Conservation (phyloP, 78 protist species). For the Dictyostelium brefeldianum region DNA sequence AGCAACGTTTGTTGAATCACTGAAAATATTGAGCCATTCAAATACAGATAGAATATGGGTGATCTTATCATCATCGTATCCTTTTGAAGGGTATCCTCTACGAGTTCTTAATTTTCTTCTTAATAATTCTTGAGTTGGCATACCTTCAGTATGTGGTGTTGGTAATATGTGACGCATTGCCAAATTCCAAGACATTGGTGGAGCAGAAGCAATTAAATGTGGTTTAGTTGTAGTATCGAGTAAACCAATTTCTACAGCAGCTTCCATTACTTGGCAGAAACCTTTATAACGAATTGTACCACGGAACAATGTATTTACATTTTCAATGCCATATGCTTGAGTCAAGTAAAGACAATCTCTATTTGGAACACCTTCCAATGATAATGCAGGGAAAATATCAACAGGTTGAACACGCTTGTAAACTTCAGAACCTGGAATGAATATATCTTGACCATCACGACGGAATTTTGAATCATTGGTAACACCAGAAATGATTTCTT, state of each 20-base stretch:
- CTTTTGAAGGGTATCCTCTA: conserved; percentile 77
- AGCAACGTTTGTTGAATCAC: background rate
- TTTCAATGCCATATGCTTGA: conserved; percentile 42
- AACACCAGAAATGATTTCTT: conserved; percentile 86
- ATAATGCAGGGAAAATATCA: conserved; percentile 77
- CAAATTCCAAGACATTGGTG: conserved; percentile 58
- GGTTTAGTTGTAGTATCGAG: conserved; percentile 10
- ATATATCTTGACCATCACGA: conserved; percentile 82
- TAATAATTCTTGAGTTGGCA: conserved; percentile 66
- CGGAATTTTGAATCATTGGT: conserved; percentile 49
- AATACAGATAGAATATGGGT: conserved; percentile 39
- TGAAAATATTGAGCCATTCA: conserved; percentile 66
- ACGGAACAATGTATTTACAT: conserved; percentile 73
- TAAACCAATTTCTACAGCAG: conserved; percentile 76
- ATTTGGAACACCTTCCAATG: conserved; percentile 83
- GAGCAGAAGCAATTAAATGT: background rate
- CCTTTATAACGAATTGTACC: conserved; percentile 85
- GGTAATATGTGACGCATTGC: conserved; percentile 48
- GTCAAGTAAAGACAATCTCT: conserved; percentile 47
- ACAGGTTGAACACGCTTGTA: conserved; percentile 73
- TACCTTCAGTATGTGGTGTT: conserved; percentile 2
- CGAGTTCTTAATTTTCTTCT: conserved; percentile 68
- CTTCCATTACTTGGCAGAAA: conserved; percentile 78
- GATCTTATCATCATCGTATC: conserved; percentile 82
- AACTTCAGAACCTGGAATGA: conserved; percentile 68